Conservation (phyloP, 495 filamentous ascomycete species). For the Xylaria scruposa region DNA sequence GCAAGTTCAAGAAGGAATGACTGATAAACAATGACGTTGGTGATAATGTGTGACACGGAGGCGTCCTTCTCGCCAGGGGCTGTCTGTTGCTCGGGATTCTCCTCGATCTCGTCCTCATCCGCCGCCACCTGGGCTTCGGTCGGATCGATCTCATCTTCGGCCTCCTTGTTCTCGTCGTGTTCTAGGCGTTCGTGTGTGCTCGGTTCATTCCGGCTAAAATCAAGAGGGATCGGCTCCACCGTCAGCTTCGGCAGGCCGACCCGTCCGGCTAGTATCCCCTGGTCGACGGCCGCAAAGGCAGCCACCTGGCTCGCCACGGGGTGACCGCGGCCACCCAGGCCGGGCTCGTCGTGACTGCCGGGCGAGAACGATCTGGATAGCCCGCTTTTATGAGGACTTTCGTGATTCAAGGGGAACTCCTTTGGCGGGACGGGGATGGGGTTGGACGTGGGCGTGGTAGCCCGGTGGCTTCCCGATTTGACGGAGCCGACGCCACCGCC, state of each 20-base stretch:
- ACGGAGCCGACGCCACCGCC: slow-evolving; percentile 35
- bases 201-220: slow-evolving; percentile 43
- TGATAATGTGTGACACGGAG: slow-evolving; percentile 86
- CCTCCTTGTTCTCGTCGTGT: slow-evolving; percentile 35
- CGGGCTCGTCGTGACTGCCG: slow-evolving; percentile 34
- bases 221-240: slow-evolving; percentile 48
- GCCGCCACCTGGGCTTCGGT: slow-evolving; percentile 7
- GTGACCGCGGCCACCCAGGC: slow-evolving; percentile 36
- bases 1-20: slow-evolving; percentile 91
- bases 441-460: slow-evolving; percentile 41
- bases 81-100: slow-evolving; percentile 32
- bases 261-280: slow-evolving; percentile 56
- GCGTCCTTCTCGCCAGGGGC: slow-evolving; percentile 54
- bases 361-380: slow-evolving; percentile 48
- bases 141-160: slow-evolving; percentile 44
- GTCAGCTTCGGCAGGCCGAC: slow-evolving; percentile 46
- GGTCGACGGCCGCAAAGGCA: slow-evolving; percentile 60
- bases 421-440: slow-evolving; percentile 40
- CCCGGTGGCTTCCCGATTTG: slow-evolving; percentile 31
- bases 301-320: slow-evolving; percentile 51
- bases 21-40: slow-evolving; percentile 75
- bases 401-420: slow-evolving; percentile 39
- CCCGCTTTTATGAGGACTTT: slow-evolving; percentile 40
- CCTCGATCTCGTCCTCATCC: slow-evolving; percentile 49
- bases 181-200: slow-evolving; percentile 32